These are phyloP conservation scores for Capronia coronata DNA, from an alignment of 2,329 filamentous ascomycete species.

Conservation along the genomic window DNA sequence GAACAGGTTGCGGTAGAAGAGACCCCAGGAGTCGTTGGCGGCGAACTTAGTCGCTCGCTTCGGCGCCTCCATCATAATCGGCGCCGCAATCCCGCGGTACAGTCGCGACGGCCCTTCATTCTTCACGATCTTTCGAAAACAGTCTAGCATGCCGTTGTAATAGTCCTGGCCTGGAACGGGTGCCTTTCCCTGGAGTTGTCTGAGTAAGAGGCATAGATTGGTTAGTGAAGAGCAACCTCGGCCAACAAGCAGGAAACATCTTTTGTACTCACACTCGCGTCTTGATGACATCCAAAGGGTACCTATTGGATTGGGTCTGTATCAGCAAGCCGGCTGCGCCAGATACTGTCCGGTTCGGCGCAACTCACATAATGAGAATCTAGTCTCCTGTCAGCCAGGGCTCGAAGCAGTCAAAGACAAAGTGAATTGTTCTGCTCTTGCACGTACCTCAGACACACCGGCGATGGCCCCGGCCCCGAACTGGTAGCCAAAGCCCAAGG, in stretches of 20 bases:
- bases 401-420: background rate
- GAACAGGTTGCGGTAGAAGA: constrained; percentile 84
- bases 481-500: constrained; percentile 88
- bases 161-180: constrained; percentile 63
- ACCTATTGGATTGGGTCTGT: constrained; percentile 53
- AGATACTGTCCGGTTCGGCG: background rate
- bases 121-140: constrained; percentile 93
- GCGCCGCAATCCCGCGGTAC: constrained; percentile 91
- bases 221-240: background rate
- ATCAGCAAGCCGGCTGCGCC: background rate
- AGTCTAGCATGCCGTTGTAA: constrained; percentile 97
- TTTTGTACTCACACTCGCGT: constrained; percentile 71
- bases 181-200: constrained; percentile 76
- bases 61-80: constrained; percentile 95
- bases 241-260: no score
- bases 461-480: constrained; percentile 94
- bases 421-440: background rate
- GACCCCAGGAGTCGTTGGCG: constrained; percentile 97
- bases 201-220: constrained; percentile 35
- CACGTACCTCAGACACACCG: constrained; percentile 90
- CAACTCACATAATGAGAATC: constrained; percentile 77
- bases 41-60: constrained; percentile 98
- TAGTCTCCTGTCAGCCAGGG: constrained; percentile 37
- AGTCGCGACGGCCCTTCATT: constrained; percentile 88
- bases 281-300: constrained; percentile 97